Conservation (phyloP, 2,329 filamentous ascomycete species). For the Fonsecaea multimorphosa region DNA sequence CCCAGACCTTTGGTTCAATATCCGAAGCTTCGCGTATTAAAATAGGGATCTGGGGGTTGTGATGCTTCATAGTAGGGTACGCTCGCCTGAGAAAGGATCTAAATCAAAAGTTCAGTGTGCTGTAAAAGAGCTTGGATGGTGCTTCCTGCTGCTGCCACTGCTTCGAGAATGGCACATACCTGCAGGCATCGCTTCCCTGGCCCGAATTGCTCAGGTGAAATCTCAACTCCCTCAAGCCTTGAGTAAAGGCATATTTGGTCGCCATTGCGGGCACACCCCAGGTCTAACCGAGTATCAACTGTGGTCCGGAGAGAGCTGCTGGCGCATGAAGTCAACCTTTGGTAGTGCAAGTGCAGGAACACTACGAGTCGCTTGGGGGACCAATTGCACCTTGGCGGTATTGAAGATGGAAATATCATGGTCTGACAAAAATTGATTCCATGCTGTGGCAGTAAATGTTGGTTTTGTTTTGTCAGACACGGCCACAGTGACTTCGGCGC, state of each 20-base stretch:
- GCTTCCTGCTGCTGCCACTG: not conserved
- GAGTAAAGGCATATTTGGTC: slow-evolving; percentile 88
- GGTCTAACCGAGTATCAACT: not conserved
- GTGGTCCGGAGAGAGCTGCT: not conserved
- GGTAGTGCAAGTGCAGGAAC: not conserved
- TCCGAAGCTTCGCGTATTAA: slow-evolving; percentile 90
- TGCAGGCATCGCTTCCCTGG: slow-evolving; percentile 84
- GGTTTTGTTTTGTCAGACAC: slow-evolving; percentile 2
- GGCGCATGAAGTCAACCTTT: not conserved
- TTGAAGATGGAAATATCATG: not conserved
- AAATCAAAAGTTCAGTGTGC: slow-evolving; percentile 19
- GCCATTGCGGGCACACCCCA: slow-evolving; percentile 68
- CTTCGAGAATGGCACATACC: slow-evolving; percentile 61
- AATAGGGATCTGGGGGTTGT: slow-evolving; percentile 93
- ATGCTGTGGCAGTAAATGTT: not conserved
- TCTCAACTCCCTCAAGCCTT: slow-evolving; percentile 89
- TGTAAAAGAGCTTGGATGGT: not conserved
- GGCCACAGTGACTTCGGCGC: not conserved
- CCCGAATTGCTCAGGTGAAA: slow-evolving; percentile 97
- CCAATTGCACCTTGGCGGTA: slow-evolving; percentile 15
- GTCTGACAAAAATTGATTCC: not conserved
- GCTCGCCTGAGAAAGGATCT: slow-evolving; percentile 89
- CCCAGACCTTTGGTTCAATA: slow-evolving; percentile 83
- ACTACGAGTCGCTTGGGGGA: slow-evolving; percentile 4
- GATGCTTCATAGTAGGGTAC: slow-evolving; percentile 99